Percentiles rank a stretch among this genome's conserved stretches.
Evolutionary conservation across 495 filamentous ascomycete genomes (phyloP).

Genomic region (Stereocaulon alpinum): DNA sequence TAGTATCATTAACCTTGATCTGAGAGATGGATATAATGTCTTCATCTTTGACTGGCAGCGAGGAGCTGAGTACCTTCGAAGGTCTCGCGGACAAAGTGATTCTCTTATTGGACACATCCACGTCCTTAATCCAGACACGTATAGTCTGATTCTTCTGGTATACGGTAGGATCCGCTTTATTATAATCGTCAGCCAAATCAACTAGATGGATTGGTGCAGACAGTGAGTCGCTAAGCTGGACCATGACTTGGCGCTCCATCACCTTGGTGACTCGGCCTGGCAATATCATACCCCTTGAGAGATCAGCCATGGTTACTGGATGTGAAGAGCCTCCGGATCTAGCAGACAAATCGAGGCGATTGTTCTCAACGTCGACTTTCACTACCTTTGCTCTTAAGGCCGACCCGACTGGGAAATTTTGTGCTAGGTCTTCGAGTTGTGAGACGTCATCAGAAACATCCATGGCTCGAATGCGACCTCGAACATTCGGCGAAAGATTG

Average conservation of each 20-base stretch:
- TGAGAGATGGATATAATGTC: conserved; percentile 60
- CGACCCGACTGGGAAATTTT: conserved; percentile 79
- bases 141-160: conserved; percentile 76
- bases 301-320: conserved; percentile 52
- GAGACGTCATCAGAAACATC: conserved; percentile 82
- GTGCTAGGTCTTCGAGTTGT: conserved; percentile 59
- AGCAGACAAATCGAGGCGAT: conserved; percentile 73
- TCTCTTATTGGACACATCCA: conserved; percentile 77
- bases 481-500: conserved; percentile 80
- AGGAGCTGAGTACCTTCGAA: conserved; percentile 79
- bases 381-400: conserved; percentile 71
- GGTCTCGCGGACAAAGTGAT: conserved; percentile 72
- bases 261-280: conserved; percentile 76
- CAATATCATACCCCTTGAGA: conserved; percentile 68
- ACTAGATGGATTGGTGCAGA: conserved; percentile 64
- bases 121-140: conserved; percentile 66
- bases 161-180: conserved; percentile 53
- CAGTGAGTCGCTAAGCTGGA: conserved; percentile 70
- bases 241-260: conserved; percentile 68
- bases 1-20: conserved; percentile 65
- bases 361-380: conserved; percentile 58
- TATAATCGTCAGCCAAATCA: conserved; percentile 80
- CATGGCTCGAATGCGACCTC: conserved; percentile 67
- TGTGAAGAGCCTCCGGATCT: conserved; percentile 42
- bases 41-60: conserved; percentile 68